Percentiles rank a stretch among this genome's conserved stretches.
Evolutionary conservation across 345 rosid species (phyloP).

Genomic region (Clausena lansium): DNA sequence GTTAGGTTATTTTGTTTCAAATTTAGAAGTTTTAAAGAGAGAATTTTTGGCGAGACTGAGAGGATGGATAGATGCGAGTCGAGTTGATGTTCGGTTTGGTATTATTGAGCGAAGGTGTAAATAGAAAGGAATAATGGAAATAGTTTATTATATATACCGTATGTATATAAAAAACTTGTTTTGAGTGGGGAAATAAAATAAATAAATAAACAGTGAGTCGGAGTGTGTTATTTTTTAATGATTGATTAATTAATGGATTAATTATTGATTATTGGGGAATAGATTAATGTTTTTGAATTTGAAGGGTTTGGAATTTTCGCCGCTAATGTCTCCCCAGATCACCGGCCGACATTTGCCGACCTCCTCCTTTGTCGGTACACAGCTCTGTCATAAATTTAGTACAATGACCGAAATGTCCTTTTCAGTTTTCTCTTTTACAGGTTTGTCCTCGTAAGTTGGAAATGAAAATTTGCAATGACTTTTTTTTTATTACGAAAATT

Average conservation of each 20-base stretch:
- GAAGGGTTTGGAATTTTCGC: constrained; percentile 26
- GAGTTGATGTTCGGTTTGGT: neutral
- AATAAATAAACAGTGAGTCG: constrained; percentile 9
- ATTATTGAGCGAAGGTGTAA: constrained; percentile 16
- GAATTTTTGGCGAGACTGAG: constrained; percentile 19
- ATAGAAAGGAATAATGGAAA: constrained; percentile 7
- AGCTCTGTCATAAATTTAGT: constrained; percentile 25
- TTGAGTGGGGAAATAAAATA: neutral
- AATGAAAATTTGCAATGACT: neutral
- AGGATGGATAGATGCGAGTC: neutral
- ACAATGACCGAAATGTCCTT: constrained; percentile 40
- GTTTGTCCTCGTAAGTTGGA: neutral
- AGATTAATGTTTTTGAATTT: constrained; percentile 12
- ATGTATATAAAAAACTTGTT: too few species aligned
- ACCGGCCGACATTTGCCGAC: constrained; percentile 78
- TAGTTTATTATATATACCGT: neutral
- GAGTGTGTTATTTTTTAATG: neutral
- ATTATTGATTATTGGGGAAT: neutral
- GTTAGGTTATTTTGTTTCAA: constrained; percentile 8
- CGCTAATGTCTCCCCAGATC: constrained; percentile 36
- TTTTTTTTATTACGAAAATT: too few species aligned
- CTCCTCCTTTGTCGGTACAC: constrained; percentile 48
- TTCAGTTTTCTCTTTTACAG: neutral
- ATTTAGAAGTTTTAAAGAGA: neutral
- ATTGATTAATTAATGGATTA: neutral